Conservation (phyloP, 164 flowering plant genomes). For the Magnolia kwangsiensis region DNA sequence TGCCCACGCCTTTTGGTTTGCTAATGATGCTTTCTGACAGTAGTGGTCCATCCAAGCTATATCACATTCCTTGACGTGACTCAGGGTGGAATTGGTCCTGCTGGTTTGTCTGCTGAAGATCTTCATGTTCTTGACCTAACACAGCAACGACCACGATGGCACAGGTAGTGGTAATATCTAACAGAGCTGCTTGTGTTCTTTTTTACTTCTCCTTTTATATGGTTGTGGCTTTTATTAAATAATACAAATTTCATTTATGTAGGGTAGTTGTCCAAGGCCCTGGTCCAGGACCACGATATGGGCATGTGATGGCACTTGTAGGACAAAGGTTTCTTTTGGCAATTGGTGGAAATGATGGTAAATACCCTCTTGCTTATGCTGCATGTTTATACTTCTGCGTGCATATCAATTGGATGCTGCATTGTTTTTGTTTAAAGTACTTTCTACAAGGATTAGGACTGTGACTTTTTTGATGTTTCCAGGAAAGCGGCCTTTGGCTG, state of each 20-base stretch:
- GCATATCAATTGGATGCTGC: background rate
- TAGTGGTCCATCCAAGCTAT: conserved; percentile 6
- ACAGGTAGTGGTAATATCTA: conserved; percentile 47
- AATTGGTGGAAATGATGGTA: conserved; percentile 99
- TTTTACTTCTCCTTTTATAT: background rate
- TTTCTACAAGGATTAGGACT: background rate
- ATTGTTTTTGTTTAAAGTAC: background rate
- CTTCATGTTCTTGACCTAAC: conserved; percentile 99
- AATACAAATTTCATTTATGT: conserved; percentile 15
- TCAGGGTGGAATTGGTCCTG: conserved; percentile 99
- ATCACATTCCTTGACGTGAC: conserved; percentile 8
- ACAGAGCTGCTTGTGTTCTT: background rate
- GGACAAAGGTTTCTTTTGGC: conserved; percentile 98
- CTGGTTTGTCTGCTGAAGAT: conserved; percentile 98
- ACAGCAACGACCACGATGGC: conserved; percentile 97
- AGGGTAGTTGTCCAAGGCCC: conserved; percentile 99
- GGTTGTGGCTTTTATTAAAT: background rate
- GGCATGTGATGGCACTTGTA: conserved; percentile 99
- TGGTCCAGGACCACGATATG: conserved; percentile 99
- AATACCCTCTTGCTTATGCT: conserved; percentile 6
- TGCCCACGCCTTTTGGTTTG: background rate
- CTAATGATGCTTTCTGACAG: background rate
- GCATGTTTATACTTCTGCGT: background rate
- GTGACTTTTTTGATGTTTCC: conserved; percentile 16
- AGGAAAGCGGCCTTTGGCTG: conserved; percentile 97